Percentiles rank a stretch among this genome's conserved stretches.
phyloP scores from a whole-genome alignment of 2,329 filamentous ascomycete species.

The Torrubiellomyces zombiae region DNA sequence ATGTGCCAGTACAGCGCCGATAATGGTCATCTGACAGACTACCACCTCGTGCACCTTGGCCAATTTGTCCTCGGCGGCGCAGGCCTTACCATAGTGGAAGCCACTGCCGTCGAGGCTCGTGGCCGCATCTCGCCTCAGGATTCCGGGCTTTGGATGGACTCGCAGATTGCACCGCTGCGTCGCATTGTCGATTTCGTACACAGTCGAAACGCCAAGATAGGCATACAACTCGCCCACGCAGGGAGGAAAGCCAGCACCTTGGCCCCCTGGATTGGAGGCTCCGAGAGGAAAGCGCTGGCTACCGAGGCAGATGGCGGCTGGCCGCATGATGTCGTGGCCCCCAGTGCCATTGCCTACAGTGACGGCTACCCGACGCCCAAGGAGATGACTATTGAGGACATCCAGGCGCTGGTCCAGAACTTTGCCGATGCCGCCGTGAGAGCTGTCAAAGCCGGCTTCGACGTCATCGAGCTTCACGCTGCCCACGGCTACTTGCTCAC shows the following conservation, averaged over 20 bases:
- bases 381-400: slow-evolving; percentile 52
- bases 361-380: slow-evolving; percentile 44
- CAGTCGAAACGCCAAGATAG: slow-evolving; percentile 59
- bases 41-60: slow-evolving; percentile 69
- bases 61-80: slow-evolving; percentile 63
- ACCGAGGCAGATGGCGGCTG: slow-evolving; percentile 35
- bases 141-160: slow-evolving; percentile 67
- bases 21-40: slow-evolving; percentile 57
- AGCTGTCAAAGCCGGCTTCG: slow-evolving; percentile 53
- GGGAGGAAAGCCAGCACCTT: slow-evolving; percentile 50
- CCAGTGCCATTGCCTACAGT: slow-evolving; percentile 40
- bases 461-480: slow-evolving; percentile 53
- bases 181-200: slow-evolving; percentile 65
- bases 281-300: slow-evolving; percentile 34
- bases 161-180: slow-evolving; percentile 56
- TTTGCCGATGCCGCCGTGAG: slow-evolving; percentile 43
- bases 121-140: slow-evolving; percentile 75
- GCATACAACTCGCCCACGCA: slow-evolving; percentile 68
- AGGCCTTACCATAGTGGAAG: slow-evolving; percentile 60
- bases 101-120: slow-evolving; percentile 56
- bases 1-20: slow-evolving; percentile 45
- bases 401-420: slow-evolving; percentile 43
- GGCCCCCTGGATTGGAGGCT: slow-evolving; percentile 43
- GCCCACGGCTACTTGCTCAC: slow-evolving; percentile 52
- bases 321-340: slow-evolving; percentile 36